Evolutionary conservation across 1,284 basidiomycete genomes (phyloP), one percentile per base, ranked within the genome.

Genomic region (Anthracocystis setariae): DNA sequence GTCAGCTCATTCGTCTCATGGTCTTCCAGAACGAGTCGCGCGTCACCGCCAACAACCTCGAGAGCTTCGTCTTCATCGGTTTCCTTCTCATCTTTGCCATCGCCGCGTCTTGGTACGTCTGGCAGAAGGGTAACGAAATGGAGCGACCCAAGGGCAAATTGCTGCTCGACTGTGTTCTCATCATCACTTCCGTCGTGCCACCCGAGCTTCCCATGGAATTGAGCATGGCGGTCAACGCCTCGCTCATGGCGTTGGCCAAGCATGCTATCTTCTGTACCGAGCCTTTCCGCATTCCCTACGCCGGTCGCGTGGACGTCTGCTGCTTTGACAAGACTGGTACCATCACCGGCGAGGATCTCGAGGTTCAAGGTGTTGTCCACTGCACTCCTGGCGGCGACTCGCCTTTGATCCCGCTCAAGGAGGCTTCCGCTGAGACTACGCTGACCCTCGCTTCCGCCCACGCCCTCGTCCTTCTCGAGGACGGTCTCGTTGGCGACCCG

Each of bases 401-500:
- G 21, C 71, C 71, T 1, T 88, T 98, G 21, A 86, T 93, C 8
- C 86, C 91, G 47, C 90, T 98, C 47, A 90, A 90, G 69, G 88
- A 91, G 51, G 88, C 90, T 8, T 85, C 87, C 2, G 87, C 88
- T 46, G 89, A 93, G 69, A 97, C 95, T 0, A 92, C 89, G 3
- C 86, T 92, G 0, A 92, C 93, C 57, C 88, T 99, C 13, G 95
- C 95, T 42, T 90, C 93, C 8, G 94, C 96, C 0, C 96, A 99
- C 80, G 94, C 96, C 0, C 86, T 99, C 3, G 95, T 98, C 20
- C 87, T 92, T 50, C 87, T 99, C 37, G 94, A 97, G 47, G 87
- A 87, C 79, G 95, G 93, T 4, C 86, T 96, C 35, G 94, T 98
- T 33, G 96, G 95, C 15, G 96, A 99, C 82, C 95, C 96, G 0